Base-by-base conservation (phyloP, 208 protist genomes). In the Herpetomonas samuelpessoai region DNA sequence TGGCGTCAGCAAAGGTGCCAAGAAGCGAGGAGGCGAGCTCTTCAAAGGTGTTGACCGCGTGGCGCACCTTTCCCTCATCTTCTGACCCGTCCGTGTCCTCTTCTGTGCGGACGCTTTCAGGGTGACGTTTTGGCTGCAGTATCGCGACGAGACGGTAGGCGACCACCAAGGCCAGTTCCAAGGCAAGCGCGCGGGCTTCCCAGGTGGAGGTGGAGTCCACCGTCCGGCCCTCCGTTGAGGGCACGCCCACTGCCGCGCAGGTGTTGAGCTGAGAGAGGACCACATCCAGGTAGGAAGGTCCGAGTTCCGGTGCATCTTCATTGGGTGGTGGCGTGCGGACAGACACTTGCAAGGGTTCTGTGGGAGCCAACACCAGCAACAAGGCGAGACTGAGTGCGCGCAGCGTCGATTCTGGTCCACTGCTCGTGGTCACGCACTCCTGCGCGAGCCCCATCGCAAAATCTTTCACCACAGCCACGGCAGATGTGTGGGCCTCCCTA, bases 141-240 rank as follows among this genome's bases (percentile, higher is more conserved):
- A n/a, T n/a, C n/a, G n/a, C n/a, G 3, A 31, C 53, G 53, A 58
- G 35, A 21, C 41, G 30, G 7, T 28, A 18, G 19, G 29, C 26
- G 19, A 57, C 12, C 39, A 71, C 12, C 39, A 56, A 53, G 25
- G 64, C 51, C 38, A 57, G 48, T 30, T 71, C 65, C 26, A 71
- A 49, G 18, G 44, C 60, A 2, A 62, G 24, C 1, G 74, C 22
- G 9, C 67, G 67, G 10, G 64, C 31, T 51, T 82, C 76, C 76
- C 76, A 82, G 47, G 62, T 64, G 18, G 51, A 46, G 22, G 58
- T 12, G 3, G 57, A 16, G 2, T 3, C 22, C 1, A 50, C 48
- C 22, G 51, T 28, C 0, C 27, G n/a, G 29, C 35, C 30, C 16
- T 16, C 29, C 24, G 29, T 26, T 10, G 25, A 12, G 7, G 25